Evolutionary conservation across 495 filamentous ascomycete species (phyloP).

Genomic region (Aspergillus cristatus): DNA sequence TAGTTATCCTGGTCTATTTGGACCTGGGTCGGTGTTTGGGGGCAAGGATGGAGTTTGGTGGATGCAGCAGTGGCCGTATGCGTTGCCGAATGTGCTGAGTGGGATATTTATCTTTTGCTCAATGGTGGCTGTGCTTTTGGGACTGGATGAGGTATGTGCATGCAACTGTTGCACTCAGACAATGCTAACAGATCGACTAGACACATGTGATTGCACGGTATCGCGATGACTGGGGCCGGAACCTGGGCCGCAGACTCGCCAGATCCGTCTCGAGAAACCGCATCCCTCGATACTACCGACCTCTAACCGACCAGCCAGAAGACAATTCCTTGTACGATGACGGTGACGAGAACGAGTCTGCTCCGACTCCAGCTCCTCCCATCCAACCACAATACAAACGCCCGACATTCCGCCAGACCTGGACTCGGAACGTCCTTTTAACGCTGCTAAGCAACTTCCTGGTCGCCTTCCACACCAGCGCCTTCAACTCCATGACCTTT

Average conservation of each 20-base stretch:
- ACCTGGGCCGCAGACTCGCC: constrained; percentile 33
- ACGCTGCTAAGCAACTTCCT: constrained; percentile 57
- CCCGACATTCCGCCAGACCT: constrained; percentile 48
- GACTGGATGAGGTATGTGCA: constrained; percentile 47
- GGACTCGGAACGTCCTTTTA: constrained; percentile 51
- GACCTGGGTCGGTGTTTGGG: constrained; percentile 42
- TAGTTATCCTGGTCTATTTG: constrained; percentile 57
- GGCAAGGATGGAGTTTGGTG: constrained; percentile 47
- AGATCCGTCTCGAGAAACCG: constrained; percentile 21
- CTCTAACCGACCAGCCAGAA: constrained; percentile 15
- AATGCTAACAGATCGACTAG: constrained; percentile 17
- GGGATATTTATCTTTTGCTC: constrained; percentile 45
- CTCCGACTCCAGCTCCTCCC: constrained; percentile 6
- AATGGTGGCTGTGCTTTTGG: constrained; percentile 41
- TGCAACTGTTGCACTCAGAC: background rate
- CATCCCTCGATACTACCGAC: constrained; percentile 18
- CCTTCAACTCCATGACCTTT: constrained; percentile 67
- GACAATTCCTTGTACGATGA: constrained; percentile 26
- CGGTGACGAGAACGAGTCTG: constrained; percentile 16
- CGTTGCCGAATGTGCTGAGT: constrained; percentile 52
- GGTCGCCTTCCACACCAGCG: constrained; percentile 63
- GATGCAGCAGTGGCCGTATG: constrained; percentile 55
- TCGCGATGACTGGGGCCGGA: constrained; percentile 40
- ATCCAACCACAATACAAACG: constrained; percentile 17
- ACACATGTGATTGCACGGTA: constrained; percentile 41